phyloP scores from a whole-genome alignment of 169 alveolate species.

The Eimeria sp. region DNA sequence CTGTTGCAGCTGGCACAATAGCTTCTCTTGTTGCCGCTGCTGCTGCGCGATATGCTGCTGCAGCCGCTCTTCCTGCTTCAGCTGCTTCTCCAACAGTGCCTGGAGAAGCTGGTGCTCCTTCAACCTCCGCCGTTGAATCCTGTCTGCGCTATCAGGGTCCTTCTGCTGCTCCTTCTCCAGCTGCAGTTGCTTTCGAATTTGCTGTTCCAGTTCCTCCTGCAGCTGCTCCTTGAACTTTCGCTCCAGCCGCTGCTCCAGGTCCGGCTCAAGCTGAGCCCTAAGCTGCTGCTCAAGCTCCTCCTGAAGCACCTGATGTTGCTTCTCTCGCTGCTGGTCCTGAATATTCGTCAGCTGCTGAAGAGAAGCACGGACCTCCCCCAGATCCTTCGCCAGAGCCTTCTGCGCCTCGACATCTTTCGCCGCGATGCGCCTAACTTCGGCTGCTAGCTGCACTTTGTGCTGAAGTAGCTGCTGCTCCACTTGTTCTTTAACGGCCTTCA shows the following conservation, averaged over 20 bases:
- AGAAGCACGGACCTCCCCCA: slow-evolving; percentile 45
- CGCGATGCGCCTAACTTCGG: slow-evolving; percentile 36
- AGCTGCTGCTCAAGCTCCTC: slow-evolving; percentile 35
- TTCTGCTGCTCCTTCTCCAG: background rate
- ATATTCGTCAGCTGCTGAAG: slow-evolving; percentile 8
- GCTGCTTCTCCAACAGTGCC: slow-evolving; percentile 44
- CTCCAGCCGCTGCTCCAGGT: slow-evolving; percentile 48
- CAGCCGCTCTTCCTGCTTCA: slow-evolving; percentile 38
- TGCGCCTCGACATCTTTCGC: slow-evolving; percentile 2
- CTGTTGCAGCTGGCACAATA: slow-evolving; percentile 16
- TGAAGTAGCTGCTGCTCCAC: slow-evolving; percentile 38
- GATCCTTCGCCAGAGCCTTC: background rate
- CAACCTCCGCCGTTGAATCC: background rate
- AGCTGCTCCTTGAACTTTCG: background rate
- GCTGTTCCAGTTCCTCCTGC: background rate
- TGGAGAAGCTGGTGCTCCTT: background rate
- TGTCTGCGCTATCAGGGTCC: background rate
- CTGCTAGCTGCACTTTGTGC: slow-evolving; percentile 38
- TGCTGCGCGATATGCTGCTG: slow-evolving; percentile 51
- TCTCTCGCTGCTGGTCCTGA: slow-evolving; percentile 41
- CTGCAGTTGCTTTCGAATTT: background rate
- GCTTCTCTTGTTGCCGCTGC: slow-evolving; percentile 37
- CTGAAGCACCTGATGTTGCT: background rate
- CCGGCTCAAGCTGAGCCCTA: slow-evolving; percentile 34
- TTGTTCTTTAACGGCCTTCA: background rate